Evolutionary conservation across 768 basidiomycete genomes (phyloP), one percentile per base, ranked within the genome.

Genomic region (Jaapia argillacea): DNA sequence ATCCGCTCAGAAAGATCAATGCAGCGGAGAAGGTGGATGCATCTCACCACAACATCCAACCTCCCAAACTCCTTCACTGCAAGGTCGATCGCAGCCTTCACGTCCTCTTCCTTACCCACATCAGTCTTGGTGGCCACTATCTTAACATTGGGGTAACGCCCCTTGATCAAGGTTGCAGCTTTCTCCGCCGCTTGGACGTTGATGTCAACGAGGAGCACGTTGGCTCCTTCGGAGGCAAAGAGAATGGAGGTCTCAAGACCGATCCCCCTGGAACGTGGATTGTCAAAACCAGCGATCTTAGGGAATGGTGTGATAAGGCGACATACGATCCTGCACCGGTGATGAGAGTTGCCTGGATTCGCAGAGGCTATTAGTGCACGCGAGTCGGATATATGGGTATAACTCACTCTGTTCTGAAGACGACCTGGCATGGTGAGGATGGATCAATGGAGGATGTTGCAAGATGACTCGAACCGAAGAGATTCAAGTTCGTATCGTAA

Each of bases 161-260:
- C 57, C 16, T 65, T 55, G 58, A 98, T 81, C 36, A 81, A 56
- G 23, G 67, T 69, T 14, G 73, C 79, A 2, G 72, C 81, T 42
- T 73, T 81, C 58, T 89, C 67, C 3, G 78, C 91, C 21, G 79
- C 84, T 18, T 71, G 64, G 20, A 79, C 51, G 61, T 92, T 96
- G 60, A 98, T 78, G 60, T 99, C 96, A 25, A 81, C 85, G 36
- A 93, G 75, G 36, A 97, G 58, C 47, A 98, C 79, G 54, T 82
- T 77, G n/a, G 91, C 91, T 21, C 94, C 93, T 61, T 99, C 96
- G 48, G 77, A 74, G 2, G 94, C 94, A 60, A 99, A 99, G 37
- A 97, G 74, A 47, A 97, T 71, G n/a, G 91, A 81, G 0, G 92
- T 85, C 66, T 99, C 92, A 39, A 98, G 75, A 22, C 96, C 96